Percentiles rank a stretch among this genome's conserved stretches.
Evolutionary conservation across 345 rosid genomes (phyloP).

Genomic region (Salix brachista): DNA sequence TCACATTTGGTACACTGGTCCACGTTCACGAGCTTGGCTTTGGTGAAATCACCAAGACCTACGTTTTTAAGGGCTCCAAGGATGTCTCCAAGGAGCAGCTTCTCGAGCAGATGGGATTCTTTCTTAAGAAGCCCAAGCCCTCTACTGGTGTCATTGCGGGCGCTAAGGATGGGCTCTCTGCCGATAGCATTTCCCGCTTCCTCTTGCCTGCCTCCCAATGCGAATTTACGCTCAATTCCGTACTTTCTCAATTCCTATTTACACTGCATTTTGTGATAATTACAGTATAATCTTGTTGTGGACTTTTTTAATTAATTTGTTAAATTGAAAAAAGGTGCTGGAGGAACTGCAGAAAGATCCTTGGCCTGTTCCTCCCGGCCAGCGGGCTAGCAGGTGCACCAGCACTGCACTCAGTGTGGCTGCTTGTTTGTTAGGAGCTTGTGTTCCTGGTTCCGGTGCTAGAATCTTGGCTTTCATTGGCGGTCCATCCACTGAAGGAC

Average conservation of each 20-base stretch:
- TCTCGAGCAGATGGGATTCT: slow-evolving; percentile 76
- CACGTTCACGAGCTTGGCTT: slow-evolving; percentile 89
- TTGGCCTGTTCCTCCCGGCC: slow-evolving; percentile 66
- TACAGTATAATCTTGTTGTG: background rate
- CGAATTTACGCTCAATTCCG: slow-evolving; percentile 78
- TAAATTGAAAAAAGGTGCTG: slow-evolving; percentile 38
- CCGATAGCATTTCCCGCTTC: slow-evolving; percentile 81
- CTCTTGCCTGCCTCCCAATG: slow-evolving; percentile 82
- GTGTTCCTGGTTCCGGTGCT: slow-evolving; percentile 95
- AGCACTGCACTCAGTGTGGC: slow-evolving; percentile 87
- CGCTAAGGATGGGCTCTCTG: slow-evolving; percentile 76
- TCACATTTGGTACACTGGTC: slow-evolving; percentile 71
- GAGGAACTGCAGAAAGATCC: slow-evolving; percentile 90
- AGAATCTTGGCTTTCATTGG: slow-evolving; percentile 91
- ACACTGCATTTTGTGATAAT: background rate
- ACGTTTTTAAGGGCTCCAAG: slow-evolving; percentile 76
- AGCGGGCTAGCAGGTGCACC: slow-evolving; percentile 81
- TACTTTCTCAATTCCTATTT: background rate
- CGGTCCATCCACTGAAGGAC: slow-evolving; percentile 87
- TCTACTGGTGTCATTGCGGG: slow-evolving; percentile 85
- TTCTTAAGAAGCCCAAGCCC: slow-evolving; percentile 73
- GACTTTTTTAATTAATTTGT: background rate
- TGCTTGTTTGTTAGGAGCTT: slow-evolving; percentile 79
- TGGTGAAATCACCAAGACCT: slow-evolving; percentile 60
- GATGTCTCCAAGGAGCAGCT: slow-evolving; percentile 75